A percentile compares a stretch with the other conserved stretches of the same genome.
phyloP scores from a whole-genome alignment of 108 stramenopile species.

The Fragilaria crotonensis region DNA sequence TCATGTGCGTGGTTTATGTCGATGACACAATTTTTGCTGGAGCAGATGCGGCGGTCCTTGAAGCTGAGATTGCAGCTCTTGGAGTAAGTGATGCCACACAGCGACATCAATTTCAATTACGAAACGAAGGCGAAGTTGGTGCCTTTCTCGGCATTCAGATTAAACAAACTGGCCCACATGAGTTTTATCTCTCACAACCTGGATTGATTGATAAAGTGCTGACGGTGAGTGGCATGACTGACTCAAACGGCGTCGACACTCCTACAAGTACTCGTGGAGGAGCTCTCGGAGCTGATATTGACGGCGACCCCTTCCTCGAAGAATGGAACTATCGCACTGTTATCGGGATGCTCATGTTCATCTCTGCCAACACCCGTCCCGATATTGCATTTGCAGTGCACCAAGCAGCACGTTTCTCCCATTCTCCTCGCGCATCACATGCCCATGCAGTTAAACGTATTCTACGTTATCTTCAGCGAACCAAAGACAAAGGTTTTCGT shows the following conservation, averaged over 20 bases:
- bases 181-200: too few relatives aligned
- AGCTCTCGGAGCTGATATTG: too few relatives aligned
- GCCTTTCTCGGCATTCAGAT: too few relatives aligned
- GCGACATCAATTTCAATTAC: too few relatives aligned
- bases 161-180: too few relatives aligned
- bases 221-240: neutral
- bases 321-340: constrained; percentile 13
- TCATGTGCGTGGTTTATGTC: constrained; percentile 30
- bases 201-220: constrained; percentile 20
- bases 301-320: constrained; percentile 7
- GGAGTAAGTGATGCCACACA: too few relatives aligned
- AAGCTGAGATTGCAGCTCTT: too few relatives aligned
- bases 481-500: constrained; percentile 17
- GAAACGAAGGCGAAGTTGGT: too few relatives aligned
- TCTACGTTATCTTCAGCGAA: constrained; percentile 8
- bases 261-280: neutral
- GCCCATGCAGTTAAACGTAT: constrained; percentile 21
- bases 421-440: constrained; percentile 10
- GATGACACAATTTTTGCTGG: constrained; percentile 24
- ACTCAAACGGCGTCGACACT: constrained; percentile 5
- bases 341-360: constrained; percentile 33
- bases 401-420: constrained; percentile 2
- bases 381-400: constrained; percentile 24
- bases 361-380: constrained; percentile 22
- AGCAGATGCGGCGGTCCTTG: too few relatives aligned